These are phyloP conservation scores for Penicillium sp. DNA, from an alignment of 2,329 filamentous ascomycete genomes.

Conservation along the genomic window DNA sequence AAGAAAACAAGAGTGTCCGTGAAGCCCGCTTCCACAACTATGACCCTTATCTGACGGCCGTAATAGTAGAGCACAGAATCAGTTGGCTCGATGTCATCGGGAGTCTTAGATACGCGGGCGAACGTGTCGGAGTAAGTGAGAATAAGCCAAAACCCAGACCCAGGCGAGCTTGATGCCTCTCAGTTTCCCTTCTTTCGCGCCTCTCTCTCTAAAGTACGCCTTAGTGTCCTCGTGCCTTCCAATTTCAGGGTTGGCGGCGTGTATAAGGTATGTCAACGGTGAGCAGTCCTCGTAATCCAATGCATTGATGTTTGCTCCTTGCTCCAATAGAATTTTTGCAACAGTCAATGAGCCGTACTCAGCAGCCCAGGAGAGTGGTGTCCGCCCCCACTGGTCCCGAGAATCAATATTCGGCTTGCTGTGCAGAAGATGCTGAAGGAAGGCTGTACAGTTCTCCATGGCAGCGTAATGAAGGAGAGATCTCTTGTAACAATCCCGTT, in stretches of 20 bases:
- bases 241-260: background rate
- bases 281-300: background rate
- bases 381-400: background rate
- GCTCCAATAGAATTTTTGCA: background rate
- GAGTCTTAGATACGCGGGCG: background rate
- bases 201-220: background rate
- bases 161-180: background rate
- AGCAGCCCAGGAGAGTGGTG: background rate
- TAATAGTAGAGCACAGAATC: background rate
- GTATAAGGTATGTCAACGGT: background rate
- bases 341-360: background rate
- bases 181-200: background rate
- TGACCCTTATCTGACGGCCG: background rate
- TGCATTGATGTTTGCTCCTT: constrained; percentile 1
- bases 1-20: too few relatives aligned
- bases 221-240: background rate
- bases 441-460: background rate
- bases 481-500: background rate
- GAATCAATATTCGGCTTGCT: background rate
- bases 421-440: background rate
- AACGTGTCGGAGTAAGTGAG: background rate
- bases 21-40: background rate
- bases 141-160: background rate
- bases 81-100: background rate
- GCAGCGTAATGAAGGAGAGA: constrained; percentile 2